These are phyloP conservation scores for Claviceps sp. DNA, from an alignment of 2,329 filamentous ascomycete species.

Conservation along the genomic window DNA sequence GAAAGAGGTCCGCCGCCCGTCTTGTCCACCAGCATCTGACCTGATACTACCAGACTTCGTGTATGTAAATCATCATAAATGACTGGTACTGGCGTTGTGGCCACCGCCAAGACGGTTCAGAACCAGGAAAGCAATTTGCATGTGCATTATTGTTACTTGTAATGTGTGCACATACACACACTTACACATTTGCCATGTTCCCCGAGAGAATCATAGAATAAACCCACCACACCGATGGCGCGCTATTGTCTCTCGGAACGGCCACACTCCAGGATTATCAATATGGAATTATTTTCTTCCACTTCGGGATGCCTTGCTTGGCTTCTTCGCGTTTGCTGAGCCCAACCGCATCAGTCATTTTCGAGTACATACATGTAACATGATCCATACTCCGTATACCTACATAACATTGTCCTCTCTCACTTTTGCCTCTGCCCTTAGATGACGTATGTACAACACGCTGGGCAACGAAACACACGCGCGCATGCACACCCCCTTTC, in stretches of 20 bases:
- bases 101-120: background rate
- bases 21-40: background rate
- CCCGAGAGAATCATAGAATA: background rate
- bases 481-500: too few relatives aligned
- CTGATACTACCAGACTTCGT: background rate
- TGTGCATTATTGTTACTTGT: background rate
- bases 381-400: too few relatives aligned
- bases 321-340: constrained; percentile 4
- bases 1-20: background rate
- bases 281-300: constrained; percentile 7
- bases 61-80: background rate
- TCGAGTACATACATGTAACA: background rate
- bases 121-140: background rate
- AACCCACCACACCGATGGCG: constrained; percentile 3
- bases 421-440: background rate
- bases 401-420: background rate
- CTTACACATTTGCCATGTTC: background rate
- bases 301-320: background rate
- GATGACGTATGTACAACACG: too few relatives aligned
- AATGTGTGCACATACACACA: background rate
- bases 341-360: background rate
- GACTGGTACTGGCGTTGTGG: background rate
- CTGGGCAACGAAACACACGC: too few relatives aligned
- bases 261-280: constrained; percentile 9
- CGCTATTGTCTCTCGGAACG: constrained; percentile 13